A percentile compares a stretch with the other conserved stretches of the same genome.
phyloP scores from a whole-genome alignment of 192 early-diverging fungal genomes.

The Coemansia sp. region DNA sequence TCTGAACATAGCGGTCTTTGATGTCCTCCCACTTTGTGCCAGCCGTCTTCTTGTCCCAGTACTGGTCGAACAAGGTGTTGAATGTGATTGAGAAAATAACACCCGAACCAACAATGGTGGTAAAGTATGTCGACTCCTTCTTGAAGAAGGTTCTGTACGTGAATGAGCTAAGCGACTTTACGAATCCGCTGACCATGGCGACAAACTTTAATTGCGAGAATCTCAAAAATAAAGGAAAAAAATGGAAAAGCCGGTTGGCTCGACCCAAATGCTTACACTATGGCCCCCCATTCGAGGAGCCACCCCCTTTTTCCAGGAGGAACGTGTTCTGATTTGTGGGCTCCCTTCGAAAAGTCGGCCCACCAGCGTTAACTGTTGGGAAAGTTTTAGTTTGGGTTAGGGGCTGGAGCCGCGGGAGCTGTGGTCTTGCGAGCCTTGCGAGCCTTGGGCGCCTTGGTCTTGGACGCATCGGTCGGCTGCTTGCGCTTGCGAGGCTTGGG shows the following conservation, averaged over 20 bases:
- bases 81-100: constrained; percentile 42
- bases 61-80: constrained; percentile 47
- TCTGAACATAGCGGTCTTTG: constrained; percentile 37
- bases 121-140: constrained; percentile 55
- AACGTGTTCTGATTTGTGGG: no score
- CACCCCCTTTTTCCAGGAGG: no score
- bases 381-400: no score
- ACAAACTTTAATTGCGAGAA: constrained; percentile 1
- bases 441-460: no score
- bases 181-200: constrained; percentile 46
- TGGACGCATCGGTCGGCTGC: no score
- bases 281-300: no score
- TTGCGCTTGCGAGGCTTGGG: no score
- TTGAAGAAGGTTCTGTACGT: constrained; percentile 51
- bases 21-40: constrained; percentile 55
- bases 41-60: constrained; percentile 52
- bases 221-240: constrained; percentile 8
- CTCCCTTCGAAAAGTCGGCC: no score
- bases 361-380: no score
- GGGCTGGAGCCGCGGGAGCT: no score
- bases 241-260: neutral
- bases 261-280: no score
- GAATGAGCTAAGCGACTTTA: constrained; percentile 39
- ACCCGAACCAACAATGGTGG: constrained; percentile 37
- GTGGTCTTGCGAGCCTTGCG: no score